Percentiles rank a stretch among this genome's conserved stretches.
Evolutionary conservation across 129 eudicot genomes (phyloP).

Genomic region (Tagetes patula): DNA sequence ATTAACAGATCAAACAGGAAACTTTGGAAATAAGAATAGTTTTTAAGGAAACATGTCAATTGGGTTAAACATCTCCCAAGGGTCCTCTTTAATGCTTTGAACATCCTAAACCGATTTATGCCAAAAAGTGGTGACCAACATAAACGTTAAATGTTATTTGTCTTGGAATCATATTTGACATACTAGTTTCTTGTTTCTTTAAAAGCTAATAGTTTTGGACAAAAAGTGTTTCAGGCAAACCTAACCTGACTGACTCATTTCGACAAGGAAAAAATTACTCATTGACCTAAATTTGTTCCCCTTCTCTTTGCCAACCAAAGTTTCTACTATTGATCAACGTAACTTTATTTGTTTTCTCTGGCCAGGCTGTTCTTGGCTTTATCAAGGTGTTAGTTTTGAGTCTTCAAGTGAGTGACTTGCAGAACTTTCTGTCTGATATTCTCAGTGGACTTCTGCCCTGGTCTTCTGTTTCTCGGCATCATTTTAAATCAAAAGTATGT

Average conservation of each 20-base stretch:
- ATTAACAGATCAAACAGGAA: neutral
- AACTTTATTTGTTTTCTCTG: constrained; percentile 25
- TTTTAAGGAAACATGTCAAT: neutral
- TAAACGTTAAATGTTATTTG: neutral
- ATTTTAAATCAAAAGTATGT: constrained; percentile 81
- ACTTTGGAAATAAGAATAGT: neutral
- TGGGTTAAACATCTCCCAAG: neutral
- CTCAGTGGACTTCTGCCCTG: constrained; percentile 74
- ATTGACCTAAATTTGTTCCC: neutral
- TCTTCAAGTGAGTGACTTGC: constrained; percentile 60
- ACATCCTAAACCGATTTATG: neutral
- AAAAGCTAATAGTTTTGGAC: neutral
- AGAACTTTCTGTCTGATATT: constrained; percentile 56
- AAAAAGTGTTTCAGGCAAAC: neutral
- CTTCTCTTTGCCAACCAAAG: neutral
- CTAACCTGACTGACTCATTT: neutral
- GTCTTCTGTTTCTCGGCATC: constrained; percentile 94
- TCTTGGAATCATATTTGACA: neutral
- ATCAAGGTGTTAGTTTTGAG: constrained; percentile 87
- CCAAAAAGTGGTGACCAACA: neutral
- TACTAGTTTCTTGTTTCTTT: neutral
- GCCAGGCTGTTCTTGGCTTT: constrained; percentile 93
- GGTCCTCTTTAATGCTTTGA: constrained; percentile 13
- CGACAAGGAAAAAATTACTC: neutral
- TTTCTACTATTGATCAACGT: constrained; percentile 14